Base-by-base conservation (phyloP, 345 rosid genomes). In the Arabidopsis arenosa region DNA sequence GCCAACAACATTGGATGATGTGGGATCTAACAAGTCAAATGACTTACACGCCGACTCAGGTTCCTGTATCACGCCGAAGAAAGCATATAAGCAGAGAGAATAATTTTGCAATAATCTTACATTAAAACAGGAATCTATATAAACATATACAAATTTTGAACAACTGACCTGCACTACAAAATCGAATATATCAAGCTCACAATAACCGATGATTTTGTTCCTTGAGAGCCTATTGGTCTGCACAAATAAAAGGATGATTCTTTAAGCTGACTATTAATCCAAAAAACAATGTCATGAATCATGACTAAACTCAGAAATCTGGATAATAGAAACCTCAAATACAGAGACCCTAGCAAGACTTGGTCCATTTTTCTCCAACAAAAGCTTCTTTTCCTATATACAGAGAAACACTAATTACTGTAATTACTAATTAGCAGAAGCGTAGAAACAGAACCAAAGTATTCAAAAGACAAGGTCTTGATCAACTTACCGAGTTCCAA, bases 311-410 rank as follows among this genome's bases (percentile, higher is more conserved):
- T 43, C 12, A 37, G 26, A 35, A 62, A 61, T 36, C 15, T 9
- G 6, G 5, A 33, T 39, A n/a, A 39, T 9, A 71, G 5, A 72
- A 69, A 92, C 98, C 96, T 94, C 96, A 74, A 83, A 86, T 14
- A 94, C 88, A 6, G 97, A 94, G 76, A 94, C 79, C 75, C 97
- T 89, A 33, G 86, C 95, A 79, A 90, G 78, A 79, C 80, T 89
- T 74, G 98, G 91, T 41, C 96, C 97, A 76, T 85, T 86, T 63
- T 73, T 87, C 65, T 92, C 98, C 87, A 94, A 81, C 14, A 91
- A 88, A 81, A 94, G 89, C 74, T 94, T 94, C 83, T 89, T 94
- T 68, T 94, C 96, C 98, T 94, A 79, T 62, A n/a, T 8, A 75
- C 63, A 63, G 52, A 77, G 60, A 18, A 66, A n/a, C 56, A 45